Evolutionary conservation across 345 rosid species (phyloP).

Genomic region (Sonneratia alba): DNA sequence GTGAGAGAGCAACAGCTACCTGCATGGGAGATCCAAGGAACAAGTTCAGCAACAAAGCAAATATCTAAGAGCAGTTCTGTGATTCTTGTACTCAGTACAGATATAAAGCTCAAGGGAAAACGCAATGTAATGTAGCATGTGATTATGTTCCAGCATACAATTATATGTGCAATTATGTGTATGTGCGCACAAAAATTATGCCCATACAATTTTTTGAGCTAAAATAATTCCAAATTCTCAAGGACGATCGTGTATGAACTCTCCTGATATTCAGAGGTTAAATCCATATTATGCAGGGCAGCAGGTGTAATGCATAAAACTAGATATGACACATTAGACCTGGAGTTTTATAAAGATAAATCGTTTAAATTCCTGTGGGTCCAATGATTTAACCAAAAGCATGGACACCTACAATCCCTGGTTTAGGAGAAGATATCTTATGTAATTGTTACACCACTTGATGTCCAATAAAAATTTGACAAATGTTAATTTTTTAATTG

Average conservation of each 20-base stretch:
- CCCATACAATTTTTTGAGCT: not conserved
- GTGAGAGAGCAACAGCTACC: constrained; percentile 98
- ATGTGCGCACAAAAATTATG: not conserved
- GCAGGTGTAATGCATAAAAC: not conserved
- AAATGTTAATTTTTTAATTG: too few relatives aligned
- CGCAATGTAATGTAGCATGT: not conserved
- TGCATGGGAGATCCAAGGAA: constrained; percentile 15
- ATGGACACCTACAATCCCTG: not conserved
- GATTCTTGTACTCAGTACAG: not conserved
- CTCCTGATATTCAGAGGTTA: not conserved
- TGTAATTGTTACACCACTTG: too few relatives aligned
- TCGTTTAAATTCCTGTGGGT: not conserved
- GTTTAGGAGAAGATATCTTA: too few relatives aligned
- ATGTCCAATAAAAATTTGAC: too few relatives aligned
- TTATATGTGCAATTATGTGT: not conserved
- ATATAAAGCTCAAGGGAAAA: not conserved
- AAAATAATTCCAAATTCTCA: not conserved
- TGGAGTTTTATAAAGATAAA: not conserved
- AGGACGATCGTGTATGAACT: not conserved
- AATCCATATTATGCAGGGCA: not conserved
- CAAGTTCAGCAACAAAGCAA: constrained; percentile 1
- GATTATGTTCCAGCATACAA: not conserved
- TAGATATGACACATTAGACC: not conserved
- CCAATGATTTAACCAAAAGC: not conserved
- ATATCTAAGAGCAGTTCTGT: not conserved